A percentile compares a stretch with the other conserved stretches of the same genome.
Conservation (phyloP, 2,329 filamentous ascomycete species). For the Clonostachys sp. region DNA sequence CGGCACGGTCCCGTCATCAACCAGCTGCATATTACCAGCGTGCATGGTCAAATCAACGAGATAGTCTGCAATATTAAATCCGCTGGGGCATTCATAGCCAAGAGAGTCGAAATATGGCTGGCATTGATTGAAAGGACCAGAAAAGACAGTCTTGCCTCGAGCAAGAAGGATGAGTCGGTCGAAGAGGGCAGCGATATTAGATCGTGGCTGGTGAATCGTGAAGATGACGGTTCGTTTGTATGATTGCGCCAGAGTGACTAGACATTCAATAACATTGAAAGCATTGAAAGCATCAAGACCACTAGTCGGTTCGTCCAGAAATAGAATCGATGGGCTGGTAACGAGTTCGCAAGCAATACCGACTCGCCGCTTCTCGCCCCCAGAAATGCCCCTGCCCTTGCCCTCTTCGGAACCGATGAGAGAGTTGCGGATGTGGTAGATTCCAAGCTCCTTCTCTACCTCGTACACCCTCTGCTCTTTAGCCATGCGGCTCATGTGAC, state of each 20-base stretch:
- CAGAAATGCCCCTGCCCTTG: slow-evolving; percentile 90
- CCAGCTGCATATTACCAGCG: slow-evolving; percentile 57
- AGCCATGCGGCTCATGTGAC: slow-evolving; percentile 79
- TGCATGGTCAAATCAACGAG: slow-evolving; percentile 98
- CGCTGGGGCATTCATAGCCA: slow-evolving; percentile 88
- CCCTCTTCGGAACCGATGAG: slow-evolving; percentile 95
- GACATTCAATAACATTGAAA: slow-evolving; percentile 94
- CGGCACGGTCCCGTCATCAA: slow-evolving; percentile 47
- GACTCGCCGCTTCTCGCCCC: slow-evolving; percentile 92
- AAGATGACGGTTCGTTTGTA: slow-evolving; percentile 98
- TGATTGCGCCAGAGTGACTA: slow-evolving; percentile 89
- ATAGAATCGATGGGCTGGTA: slow-evolving; percentile 93
- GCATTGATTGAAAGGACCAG: slow-evolving; percentile 82
- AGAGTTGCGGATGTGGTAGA: slow-evolving; percentile 89
- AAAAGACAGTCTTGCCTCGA: slow-evolving; percentile 86
- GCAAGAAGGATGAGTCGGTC: slow-evolving; percentile 90
- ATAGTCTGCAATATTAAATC: slow-evolving; percentile 98
- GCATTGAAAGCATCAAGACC: slow-evolving; percentile 96
- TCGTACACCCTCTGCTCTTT: slow-evolving; percentile 91
- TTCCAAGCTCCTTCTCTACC: slow-evolving; percentile 93
- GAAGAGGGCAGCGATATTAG: slow-evolving; percentile 96
- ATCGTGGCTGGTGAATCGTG: slow-evolving; percentile 96
- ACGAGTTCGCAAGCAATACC: slow-evolving; percentile 97
- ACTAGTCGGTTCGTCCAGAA: slow-evolving; percentile 95
- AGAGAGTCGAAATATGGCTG: slow-evolving; percentile 90